Conservation (phyloP, 1,139 yeast species). For the Saccharomycopsis crataegensis region DNA sequence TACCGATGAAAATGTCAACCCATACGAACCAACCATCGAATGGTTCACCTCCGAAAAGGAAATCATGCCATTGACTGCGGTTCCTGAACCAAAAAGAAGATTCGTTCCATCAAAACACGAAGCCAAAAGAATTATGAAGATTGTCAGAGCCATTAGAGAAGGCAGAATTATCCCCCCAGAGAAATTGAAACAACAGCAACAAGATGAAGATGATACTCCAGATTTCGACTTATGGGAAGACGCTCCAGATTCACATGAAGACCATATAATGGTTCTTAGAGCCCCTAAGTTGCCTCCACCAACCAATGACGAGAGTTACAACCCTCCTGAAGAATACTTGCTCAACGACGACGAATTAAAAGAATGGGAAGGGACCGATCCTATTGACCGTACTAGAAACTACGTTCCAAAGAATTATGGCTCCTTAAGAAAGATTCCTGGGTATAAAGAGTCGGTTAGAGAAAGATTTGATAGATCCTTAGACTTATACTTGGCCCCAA, state of each 20-base stretch:
- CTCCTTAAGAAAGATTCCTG: constrained; percentile 88
- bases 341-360: constrained; percentile 70
- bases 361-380: constrained; percentile 65
- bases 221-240: constrained; percentile 86
- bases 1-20: constrained; percentile 74
- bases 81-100: constrained; percentile 95
- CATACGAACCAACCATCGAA: constrained; percentile 90
- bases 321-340: constrained; percentile 94
- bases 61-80: constrained; percentile 87
- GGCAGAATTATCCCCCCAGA: constrained; percentile 82
- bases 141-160: constrained; percentile 91
- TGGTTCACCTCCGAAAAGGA: constrained; percentile 88
- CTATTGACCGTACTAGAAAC: constrained; percentile 70
- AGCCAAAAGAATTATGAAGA: constrained; percentile 93
- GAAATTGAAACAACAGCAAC: constrained; percentile 45
- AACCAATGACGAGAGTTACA: constrained; percentile 91
- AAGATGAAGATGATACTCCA: constrained; percentile 27
- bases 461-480: constrained; percentile 92
- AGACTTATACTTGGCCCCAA: constrained; percentile 92
- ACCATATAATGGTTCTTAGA: constrained; percentile 83
- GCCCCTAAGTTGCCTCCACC: constrained; percentile 98
- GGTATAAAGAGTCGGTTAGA: constrained; percentile 75
- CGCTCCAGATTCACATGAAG: constrained; percentile 45
- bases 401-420: constrained; percentile 77
- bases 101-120: constrained; percentile 96